Percentiles rank a stretch among this genome's conserved stretches.
Conservation (phyloP, 164 flowering plant genomes). For the Nymphaea colorata region DNA sequence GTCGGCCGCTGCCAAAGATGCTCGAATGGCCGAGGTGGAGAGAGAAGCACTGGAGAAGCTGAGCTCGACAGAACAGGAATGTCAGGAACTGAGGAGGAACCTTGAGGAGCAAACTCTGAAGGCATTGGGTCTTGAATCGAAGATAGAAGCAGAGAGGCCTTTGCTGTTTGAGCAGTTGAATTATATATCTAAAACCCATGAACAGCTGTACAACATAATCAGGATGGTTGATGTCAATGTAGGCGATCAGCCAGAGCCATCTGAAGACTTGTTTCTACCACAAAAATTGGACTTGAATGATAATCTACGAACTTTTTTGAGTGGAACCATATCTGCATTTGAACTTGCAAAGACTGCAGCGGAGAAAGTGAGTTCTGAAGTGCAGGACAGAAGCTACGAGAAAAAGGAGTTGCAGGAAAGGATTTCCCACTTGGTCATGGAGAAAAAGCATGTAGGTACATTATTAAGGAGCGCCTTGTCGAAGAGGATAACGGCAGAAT, state of each 20-base stretch:
- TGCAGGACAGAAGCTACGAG: slow-evolving; percentile 43
- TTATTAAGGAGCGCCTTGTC: slow-evolving; percentile 82
- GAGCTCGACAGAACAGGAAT: slow-evolving; percentile 27
- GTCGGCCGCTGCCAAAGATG: slow-evolving; percentile 36
- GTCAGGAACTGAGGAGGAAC: slow-evolving; percentile 28
- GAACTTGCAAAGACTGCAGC: slow-evolving; percentile 35
- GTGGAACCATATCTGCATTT: slow-evolving; percentile 59
- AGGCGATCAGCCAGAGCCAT: slow-evolving; percentile 41
- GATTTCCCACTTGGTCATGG: slow-evolving; percentile 47
- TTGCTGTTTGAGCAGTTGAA: slow-evolving; percentile 65
- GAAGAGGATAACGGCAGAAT: slow-evolving; percentile 26
- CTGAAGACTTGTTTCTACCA: slow-evolving; percentile 72
- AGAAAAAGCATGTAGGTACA: slow-evolving; percentile 83
- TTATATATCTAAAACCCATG: slow-evolving; percentile 52
- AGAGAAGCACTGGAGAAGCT: slow-evolving; percentile 37
- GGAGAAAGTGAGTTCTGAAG: slow-evolving; percentile 38
- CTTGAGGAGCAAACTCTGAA: slow-evolving; percentile 37
- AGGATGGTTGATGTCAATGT: slow-evolving; percentile 50
- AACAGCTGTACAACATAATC: slow-evolving; percentile 39
- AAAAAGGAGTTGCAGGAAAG: slow-evolving; percentile 53
- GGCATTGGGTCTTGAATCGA: slow-evolving; percentile 37
- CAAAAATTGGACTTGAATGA: slow-evolving; percentile 76
- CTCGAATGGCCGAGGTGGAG: slow-evolving; percentile 34
- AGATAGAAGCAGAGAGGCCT: slow-evolving; percentile 51
- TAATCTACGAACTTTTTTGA: slow-evolving; percentile 67